phyloP scores from a whole-genome alignment of 2,329 filamentous ascomycete genomes.

The Trichophyton schoenleinii region DNA sequence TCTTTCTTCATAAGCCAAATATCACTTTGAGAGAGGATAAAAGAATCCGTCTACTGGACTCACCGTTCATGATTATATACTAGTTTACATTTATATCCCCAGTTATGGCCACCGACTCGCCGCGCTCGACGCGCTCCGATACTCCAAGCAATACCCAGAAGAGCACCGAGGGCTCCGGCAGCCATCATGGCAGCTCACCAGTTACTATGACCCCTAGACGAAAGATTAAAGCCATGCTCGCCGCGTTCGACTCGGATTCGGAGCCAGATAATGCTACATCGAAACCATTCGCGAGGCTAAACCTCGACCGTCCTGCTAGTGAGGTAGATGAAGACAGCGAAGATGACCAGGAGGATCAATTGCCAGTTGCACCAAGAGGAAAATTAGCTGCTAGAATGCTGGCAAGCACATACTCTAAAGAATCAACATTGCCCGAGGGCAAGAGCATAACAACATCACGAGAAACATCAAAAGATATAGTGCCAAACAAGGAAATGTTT shows the following conservation, averaged over 20 bases:
- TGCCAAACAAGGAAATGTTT: not conserved
- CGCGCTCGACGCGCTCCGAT: not conserved
- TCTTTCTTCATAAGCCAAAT: not conserved
- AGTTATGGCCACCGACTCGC: not conserved
- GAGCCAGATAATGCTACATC: conserved; percentile 29
- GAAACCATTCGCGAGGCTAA: not conserved
- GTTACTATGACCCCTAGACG: conserved; percentile 32
- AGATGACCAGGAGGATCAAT: conserved; percentile 36
- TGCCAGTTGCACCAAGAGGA: conserved; percentile 44
- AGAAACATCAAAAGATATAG: not conserved
- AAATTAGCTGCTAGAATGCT: conserved; percentile 52
- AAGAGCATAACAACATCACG: conserved; percentile 10
- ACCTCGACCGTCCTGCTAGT: not conserved
- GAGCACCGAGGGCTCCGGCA: not conserved
- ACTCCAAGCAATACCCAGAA: not conserved
- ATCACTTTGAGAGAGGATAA: not conserved
- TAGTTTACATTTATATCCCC: not conserved
- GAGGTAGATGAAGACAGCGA: conserved; percentile 19
- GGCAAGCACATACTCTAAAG: conserved; percentile 24
- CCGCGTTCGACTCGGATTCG: conserved; percentile 36
- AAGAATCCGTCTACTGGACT: not conserved
- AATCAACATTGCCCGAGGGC: conserved; percentile 22
- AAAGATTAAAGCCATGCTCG: conserved; percentile 40
- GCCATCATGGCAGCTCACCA: conserved; percentile 17
- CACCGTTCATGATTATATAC: not conserved